phyloP scores from a whole-genome alignment of 495 filamentous ascomycete genomes.

The Mytilinidion resinicola region DNA sequence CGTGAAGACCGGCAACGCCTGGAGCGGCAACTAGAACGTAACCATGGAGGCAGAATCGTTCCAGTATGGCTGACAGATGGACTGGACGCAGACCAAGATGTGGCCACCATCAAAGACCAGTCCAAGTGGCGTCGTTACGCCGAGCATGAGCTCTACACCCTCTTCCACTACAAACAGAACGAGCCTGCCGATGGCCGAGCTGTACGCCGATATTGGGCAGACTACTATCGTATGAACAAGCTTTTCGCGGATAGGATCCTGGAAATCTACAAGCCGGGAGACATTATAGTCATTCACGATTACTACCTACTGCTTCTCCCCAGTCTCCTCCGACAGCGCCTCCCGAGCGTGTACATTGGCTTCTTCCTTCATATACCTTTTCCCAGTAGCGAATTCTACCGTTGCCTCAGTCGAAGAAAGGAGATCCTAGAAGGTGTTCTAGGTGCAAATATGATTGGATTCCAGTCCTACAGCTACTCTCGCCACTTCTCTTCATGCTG shows the following conservation, averaged over 20 bases:
- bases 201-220: constrained; percentile 76
- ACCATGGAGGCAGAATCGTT: constrained; percentile 61
- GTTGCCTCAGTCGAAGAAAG: constrained; percentile 77
- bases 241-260: constrained; percentile 82
- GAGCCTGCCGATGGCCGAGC: constrained; percentile 76
- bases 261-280: constrained; percentile 78
- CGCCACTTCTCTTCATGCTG: constrained; percentile 90
- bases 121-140: constrained; percentile 78
- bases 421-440: constrained; percentile 82
- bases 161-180: constrained; percentile 91
- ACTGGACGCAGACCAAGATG: constrained; percentile 54
- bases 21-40: constrained; percentile 60
- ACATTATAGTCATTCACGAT: constrained; percentile 87
- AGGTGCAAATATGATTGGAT: constrained; percentile 83
- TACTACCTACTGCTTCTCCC: constrained; percentile 85
- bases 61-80: constrained; percentile 84
- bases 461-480: constrained; percentile 89
- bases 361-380: constrained; percentile 91
- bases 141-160: constrained; percentile 79
- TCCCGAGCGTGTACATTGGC: constrained; percentile 78
- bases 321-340: constrained; percentile 71
- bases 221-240: constrained; percentile 82
- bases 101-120: constrained; percentile 66
- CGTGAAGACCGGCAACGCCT: constrained; percentile 59
- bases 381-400: constrained; percentile 87